A percentile compares a stretch with the other conserved stretches of the same genome.
These are phyloP conservation scores for Violaceomyces palustris DNA, from an alignment of 1,284 basidiomycete genomes.

Conservation along the genomic window DNA sequence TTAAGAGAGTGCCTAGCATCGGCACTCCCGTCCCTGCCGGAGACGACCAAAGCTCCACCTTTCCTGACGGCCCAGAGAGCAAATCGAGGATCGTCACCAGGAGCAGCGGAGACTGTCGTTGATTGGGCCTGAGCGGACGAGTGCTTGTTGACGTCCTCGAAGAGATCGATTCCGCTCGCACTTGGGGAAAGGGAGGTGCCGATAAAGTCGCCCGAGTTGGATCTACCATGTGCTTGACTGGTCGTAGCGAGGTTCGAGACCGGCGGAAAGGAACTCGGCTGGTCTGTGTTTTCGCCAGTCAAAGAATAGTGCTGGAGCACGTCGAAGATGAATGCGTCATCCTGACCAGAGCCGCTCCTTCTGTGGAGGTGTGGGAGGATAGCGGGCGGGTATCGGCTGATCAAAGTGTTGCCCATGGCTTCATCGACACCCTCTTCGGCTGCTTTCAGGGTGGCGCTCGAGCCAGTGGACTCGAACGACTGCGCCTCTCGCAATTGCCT, in stretches of 20 bases:
- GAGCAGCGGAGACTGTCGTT: conserved; percentile 19
- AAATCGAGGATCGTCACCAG: conserved; percentile 42
- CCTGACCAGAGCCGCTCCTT: background rate
- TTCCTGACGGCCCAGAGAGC: conserved; percentile 37
- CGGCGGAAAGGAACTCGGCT: background rate
- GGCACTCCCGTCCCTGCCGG: conserved; percentile 14
- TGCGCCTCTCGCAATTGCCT: conserved; percentile 27
- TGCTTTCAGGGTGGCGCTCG: conserved; percentile 13
- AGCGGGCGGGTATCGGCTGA: conserved; percentile 9
- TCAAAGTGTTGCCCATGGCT: background rate
- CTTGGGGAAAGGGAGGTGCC: background rate
- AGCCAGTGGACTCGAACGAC: conserved; percentile 26
- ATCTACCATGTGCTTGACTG: conserved; percentile 1
- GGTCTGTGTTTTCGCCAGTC: background rate
- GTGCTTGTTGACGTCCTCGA: conserved; percentile 1
- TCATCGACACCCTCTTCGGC: background rate
- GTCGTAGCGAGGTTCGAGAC: background rate
- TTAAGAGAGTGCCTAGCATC: background rate
- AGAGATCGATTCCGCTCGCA: background rate
- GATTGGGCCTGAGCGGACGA: conserved; percentile 19
- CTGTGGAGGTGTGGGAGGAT: conserved; percentile 9
- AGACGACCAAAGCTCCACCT: conserved; percentile 17
- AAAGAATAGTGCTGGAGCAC: conserved; percentile 27
- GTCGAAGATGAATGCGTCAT: conserved; percentile 24
- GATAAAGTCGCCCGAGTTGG: background rate